These are phyloP conservation scores for Clavaria fumosa DNA, from an alignment of 768 basidiomycete species.

Conservation along the genomic window DNA sequence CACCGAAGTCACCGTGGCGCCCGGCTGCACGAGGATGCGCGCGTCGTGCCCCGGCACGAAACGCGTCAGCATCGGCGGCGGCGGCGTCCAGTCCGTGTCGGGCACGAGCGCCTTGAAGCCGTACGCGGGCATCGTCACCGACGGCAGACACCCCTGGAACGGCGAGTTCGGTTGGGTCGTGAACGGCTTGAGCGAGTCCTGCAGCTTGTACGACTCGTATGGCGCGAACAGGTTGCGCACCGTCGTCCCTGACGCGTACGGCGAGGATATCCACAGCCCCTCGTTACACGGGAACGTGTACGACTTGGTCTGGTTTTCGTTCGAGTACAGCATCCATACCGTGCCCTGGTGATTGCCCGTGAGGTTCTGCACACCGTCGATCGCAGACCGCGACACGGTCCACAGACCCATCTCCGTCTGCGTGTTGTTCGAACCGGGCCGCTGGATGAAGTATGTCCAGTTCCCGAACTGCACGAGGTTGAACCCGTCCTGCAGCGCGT, in stretches of 20 bases:
- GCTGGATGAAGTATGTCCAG: conserved; percentile 65
- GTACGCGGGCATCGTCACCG: conserved; percentile 52
- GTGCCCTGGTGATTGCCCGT: conserved; percentile 45
- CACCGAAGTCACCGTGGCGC: conserved; percentile 38
- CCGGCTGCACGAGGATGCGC: conserved; percentile 36
- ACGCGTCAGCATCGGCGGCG: conserved; percentile 58
- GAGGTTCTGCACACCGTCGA: conserved; percentile 44
- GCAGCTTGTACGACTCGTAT: conserved; percentile 62
- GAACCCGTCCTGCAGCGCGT: conserved; percentile 73
- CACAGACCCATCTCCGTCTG: conserved; percentile 79
- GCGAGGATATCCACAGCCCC: conserved; percentile 62
- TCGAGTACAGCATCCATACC: conserved; percentile 76
- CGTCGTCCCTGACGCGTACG: conserved; percentile 41
- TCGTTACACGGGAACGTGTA: conserved; percentile 48
- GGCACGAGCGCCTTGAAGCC: conserved; percentile 79
- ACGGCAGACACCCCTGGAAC: conserved; percentile 58
- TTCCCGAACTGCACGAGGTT: conserved; percentile 72
- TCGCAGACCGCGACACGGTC: conserved; percentile 57
- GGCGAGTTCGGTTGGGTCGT: conserved; percentile 42
- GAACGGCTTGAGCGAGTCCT: conserved; percentile 50
- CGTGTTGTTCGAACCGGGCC: conserved; percentile 76
- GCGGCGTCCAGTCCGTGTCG: conserved; percentile 43
- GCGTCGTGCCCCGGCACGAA: conserved; percentile 83
- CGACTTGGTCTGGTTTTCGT: conserved; percentile 60
- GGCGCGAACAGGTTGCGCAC: conserved; percentile 73